Evolutionary conservation across 495 filamentous ascomycete species (phyloP).

Genomic region (Aspergillus ostianus): DNA sequence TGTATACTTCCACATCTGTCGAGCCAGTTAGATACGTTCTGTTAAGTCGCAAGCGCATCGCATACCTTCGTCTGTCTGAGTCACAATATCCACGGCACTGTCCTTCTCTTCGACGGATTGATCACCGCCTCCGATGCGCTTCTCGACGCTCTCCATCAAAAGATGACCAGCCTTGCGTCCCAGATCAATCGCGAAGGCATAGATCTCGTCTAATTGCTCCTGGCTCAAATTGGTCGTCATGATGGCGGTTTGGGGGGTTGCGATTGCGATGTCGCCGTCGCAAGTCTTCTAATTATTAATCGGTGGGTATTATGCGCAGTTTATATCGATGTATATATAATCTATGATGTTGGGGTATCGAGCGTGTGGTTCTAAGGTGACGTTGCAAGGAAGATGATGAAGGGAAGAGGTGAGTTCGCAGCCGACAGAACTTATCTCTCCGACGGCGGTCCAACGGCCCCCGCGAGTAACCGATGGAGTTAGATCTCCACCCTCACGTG

Average conservation of each 20-base stretch:
- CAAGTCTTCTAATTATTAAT: background rate
- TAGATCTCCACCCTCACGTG: conserved; percentile 8
- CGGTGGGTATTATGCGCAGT: background rate
- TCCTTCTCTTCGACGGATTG: conserved; percentile 53
- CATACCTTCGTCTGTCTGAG: conserved; percentile 65
- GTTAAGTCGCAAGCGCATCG: background rate
- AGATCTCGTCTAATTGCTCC: conserved; percentile 57
- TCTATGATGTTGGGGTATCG: background rate
- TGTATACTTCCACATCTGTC: conserved; percentile 64
- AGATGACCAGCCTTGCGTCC: conserved; percentile 62
- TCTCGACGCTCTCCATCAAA: conserved; percentile 50
- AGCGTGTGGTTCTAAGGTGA: background rate
- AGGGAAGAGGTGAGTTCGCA: background rate
- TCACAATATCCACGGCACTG: conserved; percentile 69
- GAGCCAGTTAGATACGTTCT: conserved; percentile 37
- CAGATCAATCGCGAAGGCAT: conserved; percentile 62
- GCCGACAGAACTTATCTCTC: too few relatives aligned
- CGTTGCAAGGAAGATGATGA: background rate
- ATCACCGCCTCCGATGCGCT: conserved; percentile 34
- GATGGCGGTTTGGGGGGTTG: conserved; percentile 1
- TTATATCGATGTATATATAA: background rate
- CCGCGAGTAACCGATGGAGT: conserved; percentile 5
- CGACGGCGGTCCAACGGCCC: too few relatives aligned
- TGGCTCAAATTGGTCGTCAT: conserved; percentile 19
- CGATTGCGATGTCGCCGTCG: background rate